Percentiles rank a stretch among this genome's conserved stretches.
phyloP scores from a whole-genome alignment of 1,284 basidiomycete genomes.

The Testicularia cyperi region DNA sequence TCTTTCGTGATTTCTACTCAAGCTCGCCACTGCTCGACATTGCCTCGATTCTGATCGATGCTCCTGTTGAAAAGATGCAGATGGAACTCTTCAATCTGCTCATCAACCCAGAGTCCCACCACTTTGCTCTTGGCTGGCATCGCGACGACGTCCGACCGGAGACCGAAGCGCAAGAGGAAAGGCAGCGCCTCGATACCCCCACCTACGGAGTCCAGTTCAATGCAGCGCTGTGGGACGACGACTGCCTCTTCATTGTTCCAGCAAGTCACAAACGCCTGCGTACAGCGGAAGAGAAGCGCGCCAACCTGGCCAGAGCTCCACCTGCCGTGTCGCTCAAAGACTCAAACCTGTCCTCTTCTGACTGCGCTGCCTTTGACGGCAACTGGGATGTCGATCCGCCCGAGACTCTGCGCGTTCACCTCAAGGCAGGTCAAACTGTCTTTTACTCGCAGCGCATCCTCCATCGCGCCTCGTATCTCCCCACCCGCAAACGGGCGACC shows the following conservation, averaged over 20 bases:
- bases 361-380: slow-evolving; percentile 53
- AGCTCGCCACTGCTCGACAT: slow-evolving; percentile 35
- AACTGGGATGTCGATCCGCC: slow-evolving; percentile 65
- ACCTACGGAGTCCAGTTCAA: slow-evolving; percentile 81
- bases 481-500: slow-evolving; percentile 67
- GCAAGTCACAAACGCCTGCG: slow-evolving; percentile 69
- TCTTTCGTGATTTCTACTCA: slow-evolving; percentile 36
- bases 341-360: neutral
- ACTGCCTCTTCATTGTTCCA: slow-evolving; percentile 75
- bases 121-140: slow-evolving; percentile 80
- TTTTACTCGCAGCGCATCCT: slow-evolving; percentile 82
- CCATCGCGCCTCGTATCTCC: slow-evolving; percentile 72
- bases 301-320: slow-evolving; percentile 38
- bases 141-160: slow-evolving; percentile 73
- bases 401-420: slow-evolving; percentile 67
- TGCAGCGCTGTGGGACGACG: slow-evolving; percentile 74
- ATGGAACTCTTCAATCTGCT: slow-evolving; percentile 77
- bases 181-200: slow-evolving; percentile 67
- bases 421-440: slow-evolving; percentile 73
- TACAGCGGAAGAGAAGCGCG: slow-evolving; percentile 65
- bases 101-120: slow-evolving; percentile 70
- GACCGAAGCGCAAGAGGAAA: slow-evolving; percentile 70
- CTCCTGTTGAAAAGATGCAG: slow-evolving; percentile 16
- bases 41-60: slow-evolving; percentile 27
- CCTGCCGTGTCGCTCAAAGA: slow-evolving; percentile 15